Evolutionary conservation across 23 red algal species (phyloP), one percentile per base, ranked within the genome.

Genomic region (Pyropia haitanensis): DNA sequence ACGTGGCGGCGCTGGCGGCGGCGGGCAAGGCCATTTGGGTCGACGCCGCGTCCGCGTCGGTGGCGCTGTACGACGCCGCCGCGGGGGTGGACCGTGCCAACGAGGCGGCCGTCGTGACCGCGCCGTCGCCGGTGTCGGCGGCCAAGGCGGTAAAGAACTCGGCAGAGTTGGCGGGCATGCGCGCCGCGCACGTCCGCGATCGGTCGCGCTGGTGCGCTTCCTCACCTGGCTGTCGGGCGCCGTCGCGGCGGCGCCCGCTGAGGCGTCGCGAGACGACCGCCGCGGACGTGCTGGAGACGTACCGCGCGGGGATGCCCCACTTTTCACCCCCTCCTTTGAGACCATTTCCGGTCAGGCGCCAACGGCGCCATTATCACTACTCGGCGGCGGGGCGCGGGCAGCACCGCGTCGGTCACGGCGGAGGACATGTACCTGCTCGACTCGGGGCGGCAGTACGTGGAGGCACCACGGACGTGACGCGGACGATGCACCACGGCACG

Each of bases 281-380:
- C 5, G 83, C 84, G n/a, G 69, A 90, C 34, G 29, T 69, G 39
- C 30, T 97, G 63, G 81, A 97, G 18, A 49, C 28, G 31, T 54
- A 91, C 31, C 70, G 93, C 64, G 26, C 72, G 19, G 69, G 68
- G 73, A 64, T 88, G 76, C 27, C 82, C 30, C 60, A 67, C 23
- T 90, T 90, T 71, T 88, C 24, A 81, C 81, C 46, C 56, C 82
- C 24, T 84, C 77, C 28, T 97, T 97, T 70, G 85, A 80, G 56
- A 91, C 93, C 34, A 97, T 97, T 25, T 88, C 93, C 14, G 62
- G 14, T 32, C 55, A 5, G 93, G 80, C 51, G 60, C 85, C 49
- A 97, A 97, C 58, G 93, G 82, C 10, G 93, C 93, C 16, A 68
- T 97, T 16, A 85, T 97, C 93, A 97, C 60, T 97, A 97, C 67